phyloP scores from a whole-genome alignment of 1,139 yeast species.

The Pichia sp. region DNA sequence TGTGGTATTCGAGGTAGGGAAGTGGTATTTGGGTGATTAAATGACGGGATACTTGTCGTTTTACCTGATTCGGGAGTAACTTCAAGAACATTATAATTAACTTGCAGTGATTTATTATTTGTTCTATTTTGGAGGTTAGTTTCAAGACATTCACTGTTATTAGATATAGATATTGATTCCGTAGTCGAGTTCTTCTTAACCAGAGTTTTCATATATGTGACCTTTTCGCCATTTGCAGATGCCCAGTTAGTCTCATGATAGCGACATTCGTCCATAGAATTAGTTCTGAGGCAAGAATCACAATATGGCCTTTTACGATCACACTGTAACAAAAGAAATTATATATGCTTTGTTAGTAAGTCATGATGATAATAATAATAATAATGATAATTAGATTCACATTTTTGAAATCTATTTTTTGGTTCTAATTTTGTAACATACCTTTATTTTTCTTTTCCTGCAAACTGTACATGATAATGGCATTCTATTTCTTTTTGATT shows the following conservation, averaged over 20 bases:
- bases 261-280: constrained; percentile 60
- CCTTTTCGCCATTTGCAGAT: constrained; percentile 13
- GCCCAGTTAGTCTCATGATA: constrained; percentile 53
- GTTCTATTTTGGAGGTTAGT: no score
- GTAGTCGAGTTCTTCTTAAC: not conserved
- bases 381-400: no score
- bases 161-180: not conserved
- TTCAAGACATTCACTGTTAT: no score
- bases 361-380: no score
- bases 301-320: constrained; percentile 63
- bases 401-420: not conserved
- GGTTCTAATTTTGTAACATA: constrained; percentile 7
- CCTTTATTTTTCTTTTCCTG: constrained; percentile 39
- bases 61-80: not conserved
- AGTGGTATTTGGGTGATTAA: not conserved
- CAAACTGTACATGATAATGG: constrained; percentile 42
- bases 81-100: not conserved
- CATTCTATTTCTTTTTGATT: constrained; percentile 34
- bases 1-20: no score
- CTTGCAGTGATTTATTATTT: not conserved
- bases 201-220: not conserved
- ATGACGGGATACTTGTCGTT: not conserved
- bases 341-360: not conserved
- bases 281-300: constrained; percentile 58
- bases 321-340: constrained; percentile 31